Evolutionary conservation across 345 rosid species (phyloP).

Genomic region (Noccaea caerulescens): DNA sequence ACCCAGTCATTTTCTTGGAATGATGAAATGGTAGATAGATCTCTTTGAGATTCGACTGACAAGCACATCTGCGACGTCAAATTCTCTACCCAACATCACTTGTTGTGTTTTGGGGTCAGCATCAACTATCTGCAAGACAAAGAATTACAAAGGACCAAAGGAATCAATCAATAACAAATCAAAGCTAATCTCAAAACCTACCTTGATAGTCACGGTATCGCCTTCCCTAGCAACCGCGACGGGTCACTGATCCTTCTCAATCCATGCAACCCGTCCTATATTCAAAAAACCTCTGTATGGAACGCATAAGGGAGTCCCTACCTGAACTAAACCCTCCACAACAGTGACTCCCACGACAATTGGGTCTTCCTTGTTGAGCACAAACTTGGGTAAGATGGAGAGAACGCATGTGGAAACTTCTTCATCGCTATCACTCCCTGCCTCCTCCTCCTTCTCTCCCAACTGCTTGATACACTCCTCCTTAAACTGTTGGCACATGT

Average conservation of each 20-base stretch:
- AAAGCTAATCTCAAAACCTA: background rate
- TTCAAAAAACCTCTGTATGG: background rate
- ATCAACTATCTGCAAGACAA: no score
- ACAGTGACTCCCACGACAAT: background rate
- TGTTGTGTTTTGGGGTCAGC: background rate
- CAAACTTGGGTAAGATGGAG: background rate
- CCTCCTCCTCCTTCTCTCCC: background rate
- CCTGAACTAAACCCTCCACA: background rate
- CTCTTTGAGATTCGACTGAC: background rate
- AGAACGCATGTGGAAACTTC: background rate
- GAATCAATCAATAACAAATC: no score
- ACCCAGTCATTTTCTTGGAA: background rate
- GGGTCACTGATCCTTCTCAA: slow-evolving; percentile 1
- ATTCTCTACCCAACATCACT: background rate
- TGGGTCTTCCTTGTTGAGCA: slow-evolving; percentile 7
- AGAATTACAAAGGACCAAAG: no score
- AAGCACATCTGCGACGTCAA: background rate
- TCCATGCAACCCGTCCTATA: slow-evolving; percentile 3
- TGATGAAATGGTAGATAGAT: background rate
- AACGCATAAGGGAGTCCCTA: background rate
- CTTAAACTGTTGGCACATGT: background rate
- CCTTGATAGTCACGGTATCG: background rate
- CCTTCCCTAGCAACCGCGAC: background rate
- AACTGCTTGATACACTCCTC: background rate
- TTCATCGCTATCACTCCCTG: background rate